phyloP scores from a whole-genome alignment of 345 rosid species.

The Eucalyptus victrix region DNA sequence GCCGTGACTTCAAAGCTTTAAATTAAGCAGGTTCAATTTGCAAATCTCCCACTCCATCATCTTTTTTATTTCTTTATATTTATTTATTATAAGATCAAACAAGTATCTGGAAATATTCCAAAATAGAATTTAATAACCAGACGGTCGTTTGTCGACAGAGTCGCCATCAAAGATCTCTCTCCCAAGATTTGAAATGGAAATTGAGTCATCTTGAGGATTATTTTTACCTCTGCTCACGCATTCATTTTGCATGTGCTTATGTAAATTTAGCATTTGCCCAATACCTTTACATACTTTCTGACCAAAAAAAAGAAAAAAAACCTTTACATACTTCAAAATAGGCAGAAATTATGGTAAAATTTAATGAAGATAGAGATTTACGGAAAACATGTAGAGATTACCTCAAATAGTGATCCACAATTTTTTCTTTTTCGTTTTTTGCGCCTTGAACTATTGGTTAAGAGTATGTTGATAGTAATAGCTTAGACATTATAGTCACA shows the following conservation, averaged over 20 bases:
- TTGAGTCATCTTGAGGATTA: background rate
- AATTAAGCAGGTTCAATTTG: background rate
- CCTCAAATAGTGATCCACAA: background rate
- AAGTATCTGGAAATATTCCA: background rate
- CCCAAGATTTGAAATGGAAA: background rate
- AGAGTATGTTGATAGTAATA: background rate
- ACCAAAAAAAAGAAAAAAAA: background rate
- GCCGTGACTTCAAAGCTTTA: background rate
- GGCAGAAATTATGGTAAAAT: background rate
- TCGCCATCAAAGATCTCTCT: background rate
- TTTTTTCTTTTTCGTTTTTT: no score
- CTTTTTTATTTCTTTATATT: background rate
- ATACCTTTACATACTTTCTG: accelerated
- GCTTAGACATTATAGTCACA: background rate
- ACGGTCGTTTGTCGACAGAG: background rate
- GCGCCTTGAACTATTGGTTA: background rate
- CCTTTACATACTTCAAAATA: background rate
- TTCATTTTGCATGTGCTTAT: background rate
- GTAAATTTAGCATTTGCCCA: background rate
- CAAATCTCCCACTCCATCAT: background rate
- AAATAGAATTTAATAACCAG: background rate
- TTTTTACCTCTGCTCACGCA: background rate
- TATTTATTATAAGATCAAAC: background rate
- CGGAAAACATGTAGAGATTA: background rate
- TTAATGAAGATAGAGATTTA: background rate